Evolutionary conservation across 192 early-diverging fungal species (phyloP).

Genomic region (Spizellomyces sp.): DNA sequence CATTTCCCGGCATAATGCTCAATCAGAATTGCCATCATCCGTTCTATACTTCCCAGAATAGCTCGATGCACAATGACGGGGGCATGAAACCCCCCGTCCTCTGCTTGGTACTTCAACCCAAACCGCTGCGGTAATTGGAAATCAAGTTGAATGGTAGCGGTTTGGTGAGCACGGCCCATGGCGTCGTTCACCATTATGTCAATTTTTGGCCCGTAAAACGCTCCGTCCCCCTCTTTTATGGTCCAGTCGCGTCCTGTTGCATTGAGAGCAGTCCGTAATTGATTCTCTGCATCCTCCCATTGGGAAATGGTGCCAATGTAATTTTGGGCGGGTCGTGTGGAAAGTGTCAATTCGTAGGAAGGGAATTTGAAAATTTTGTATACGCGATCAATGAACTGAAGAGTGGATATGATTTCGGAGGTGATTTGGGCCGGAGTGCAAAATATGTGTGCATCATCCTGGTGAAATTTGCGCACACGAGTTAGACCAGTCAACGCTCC

Average conservation of each 20-base stretch:
- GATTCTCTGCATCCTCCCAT: conserved; percentile 80
- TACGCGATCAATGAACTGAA: conserved; percentile 77
- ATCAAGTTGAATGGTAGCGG: conserved; percentile 93
- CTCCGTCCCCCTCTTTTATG: conserved; percentile 84
- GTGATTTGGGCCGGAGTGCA: conserved; percentile 80
- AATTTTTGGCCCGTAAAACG: conserved; percentile 97
- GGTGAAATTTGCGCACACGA: conserved; percentile 91
- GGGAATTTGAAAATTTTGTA: conserved; percentile 81
- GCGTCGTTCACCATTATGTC: conserved; percentile 86
- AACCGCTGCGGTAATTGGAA: conserved; percentile 92
- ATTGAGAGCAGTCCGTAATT: conserved; percentile 71
- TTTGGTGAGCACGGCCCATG: conserved; percentile 82
- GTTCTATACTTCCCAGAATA: conserved; percentile 86
- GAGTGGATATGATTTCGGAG: conserved; percentile 73
- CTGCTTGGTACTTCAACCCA: conserved; percentile 68
- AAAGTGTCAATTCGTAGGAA: conserved; percentile 75
- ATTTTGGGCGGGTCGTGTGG: conserved; percentile 74
- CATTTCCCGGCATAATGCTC: conserved; percentile 90
- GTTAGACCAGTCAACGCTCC: conserved; percentile 90
- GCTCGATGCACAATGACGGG: conserved; percentile 97
- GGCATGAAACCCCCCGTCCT: conserved; percentile 61
- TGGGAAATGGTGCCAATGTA: conserved; percentile 73
- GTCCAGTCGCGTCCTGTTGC: conserved; percentile 63
- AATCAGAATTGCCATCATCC: conserved; percentile 93
- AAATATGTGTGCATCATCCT: conserved; percentile 97